Evolutionary conservation across 192 early-diverging fungal species (phyloP), one percentile per base, ranked within the genome.

Genomic region (Coemansia aciculifera): DNA sequence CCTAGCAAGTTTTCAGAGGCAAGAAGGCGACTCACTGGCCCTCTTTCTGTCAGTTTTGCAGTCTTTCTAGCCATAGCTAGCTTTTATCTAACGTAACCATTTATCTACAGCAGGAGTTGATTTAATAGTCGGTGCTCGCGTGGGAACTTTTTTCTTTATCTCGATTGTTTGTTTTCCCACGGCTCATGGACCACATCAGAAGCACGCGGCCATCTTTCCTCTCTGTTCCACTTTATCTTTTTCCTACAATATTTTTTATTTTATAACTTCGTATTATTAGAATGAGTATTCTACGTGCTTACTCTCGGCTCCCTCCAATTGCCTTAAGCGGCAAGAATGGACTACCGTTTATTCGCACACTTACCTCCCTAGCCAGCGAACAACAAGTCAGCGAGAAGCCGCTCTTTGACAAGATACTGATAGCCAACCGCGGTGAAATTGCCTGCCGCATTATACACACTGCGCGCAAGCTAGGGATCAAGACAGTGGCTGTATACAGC

Each of bases 341-440:
- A 13, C 29, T 57, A 15, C 34, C 54, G 31, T 31, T 57, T 57
- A 57, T 57, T 17, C 54, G 54, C 9, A 57, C 54, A 5, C 29
- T 57, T 29, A 17, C 29, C 15, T 29, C 51, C 8, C 5, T 13
- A 31, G 54, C 59, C 54, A 3, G 56, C 57, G 62, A 57, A 36
- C 56, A 71, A 43, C 44, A 17, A 4, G 49, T n/a, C 24, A 66
- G 42, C 29, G 9, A 39, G 36, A 44, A 23, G 21, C 38, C 61
- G 48, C 36, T 34, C 10, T 97, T 97, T 75, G 87, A 93, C 86
- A 98, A 94, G 78, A 91, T 98, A 62, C 84, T 98, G 62, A 89
- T 98, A 56, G 94, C 96, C 43, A 98, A 98, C 86, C 89, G 96
- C 59, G 96, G 96, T 62, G 96, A 98, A 70, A 98, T 98, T 66